Percentiles rank a stretch among this genome's conserved stretches.
Conservation (phyloP, 805 yeast genomes). For the Groenewaldozyma tartarivorans region DNA sequence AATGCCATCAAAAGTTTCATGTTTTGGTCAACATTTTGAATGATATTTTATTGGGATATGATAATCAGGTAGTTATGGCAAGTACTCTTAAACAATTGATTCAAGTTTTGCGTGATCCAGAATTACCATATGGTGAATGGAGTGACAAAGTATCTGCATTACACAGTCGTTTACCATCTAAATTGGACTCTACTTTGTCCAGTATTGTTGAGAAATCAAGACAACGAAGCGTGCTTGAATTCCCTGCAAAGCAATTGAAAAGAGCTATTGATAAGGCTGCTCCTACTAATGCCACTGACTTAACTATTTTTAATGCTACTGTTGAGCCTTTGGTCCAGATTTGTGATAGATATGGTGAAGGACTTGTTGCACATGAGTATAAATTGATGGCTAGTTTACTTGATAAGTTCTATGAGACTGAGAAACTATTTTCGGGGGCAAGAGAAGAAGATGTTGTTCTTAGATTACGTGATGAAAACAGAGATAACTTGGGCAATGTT, state of each 20-base stretch:
- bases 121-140: slow-evolving; percentile 94
- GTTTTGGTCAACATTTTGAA: slow-evolving; percentile 49
- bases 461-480: slow-evolving; percentile 78
- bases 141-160: slow-evolving; percentile 72
- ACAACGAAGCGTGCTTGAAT: slow-evolving; percentile 57
- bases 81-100: slow-evolving; percentile 66
- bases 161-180: slow-evolving; percentile 78
- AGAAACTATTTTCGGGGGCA: slow-evolving; percentile 64
- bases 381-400: slow-evolving; percentile 60
- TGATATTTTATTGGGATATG: slow-evolving; percentile 83
- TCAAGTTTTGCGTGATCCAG: slow-evolving; percentile 64
- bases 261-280: slow-evolving; percentile 63
- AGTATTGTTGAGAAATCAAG: slow-evolving; percentile 57
- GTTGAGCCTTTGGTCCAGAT: slow-evolving; percentile 68
- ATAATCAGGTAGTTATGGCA: slow-evolving; percentile 90
- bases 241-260: slow-evolving; percentile 83
- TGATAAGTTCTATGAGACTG: slow-evolving; percentile 67
- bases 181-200: slow-evolving; percentile 59
- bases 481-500: slow-evolving; percentile 64
- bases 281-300: slow-evolving; percentile 35
- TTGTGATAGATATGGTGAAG: slow-evolving; percentile 60
- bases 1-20: slow-evolving; percentile 68
- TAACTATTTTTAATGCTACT: slow-evolving; percentile 40
- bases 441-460: slow-evolving; percentile 88
- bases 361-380: slow-evolving; percentile 78